A percentile compares a stretch with the other conserved stretches of the same genome.
Conservation (phyloP, 1,284 basidiomycete genomes). For the Heterobasidion irregulare region DNA sequence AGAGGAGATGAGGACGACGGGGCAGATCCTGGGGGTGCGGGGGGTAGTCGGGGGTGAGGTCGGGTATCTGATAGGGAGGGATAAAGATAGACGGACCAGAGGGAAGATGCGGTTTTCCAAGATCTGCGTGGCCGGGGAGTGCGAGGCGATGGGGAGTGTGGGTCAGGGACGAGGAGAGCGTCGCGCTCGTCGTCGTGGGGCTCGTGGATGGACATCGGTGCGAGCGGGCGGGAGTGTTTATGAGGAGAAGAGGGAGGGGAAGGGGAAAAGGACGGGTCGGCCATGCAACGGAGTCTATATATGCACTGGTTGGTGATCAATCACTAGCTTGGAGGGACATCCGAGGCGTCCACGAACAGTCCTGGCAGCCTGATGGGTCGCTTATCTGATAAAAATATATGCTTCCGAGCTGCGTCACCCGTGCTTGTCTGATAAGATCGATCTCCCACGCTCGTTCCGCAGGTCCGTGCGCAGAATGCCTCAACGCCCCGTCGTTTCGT, state of each 20-base stretch:
- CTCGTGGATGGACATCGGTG: not conserved
- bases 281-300: not conserved
- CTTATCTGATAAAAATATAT: constrained; percentile 2
- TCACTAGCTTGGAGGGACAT: not conserved
- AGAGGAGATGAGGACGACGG: constrained; percentile 12
- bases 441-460: not conserved
- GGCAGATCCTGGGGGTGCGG: constrained; percentile 11
- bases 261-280: not conserved
- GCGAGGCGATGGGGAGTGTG: not conserved
- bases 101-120: constrained; percentile 10
- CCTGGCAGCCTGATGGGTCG: not conserved
- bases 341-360: not conserved
- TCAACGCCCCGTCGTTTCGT: not conserved
- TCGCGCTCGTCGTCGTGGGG: constrained; percentile 5
- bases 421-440: not conserved
- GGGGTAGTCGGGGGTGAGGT: not conserved
- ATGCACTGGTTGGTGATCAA: not conserved
- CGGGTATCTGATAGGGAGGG: not conserved
- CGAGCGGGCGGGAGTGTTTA: not conserved
- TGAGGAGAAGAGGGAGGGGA: not conserved
- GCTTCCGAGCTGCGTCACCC: not conserved
- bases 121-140: not conserved
- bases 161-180: constrained; percentile 6
- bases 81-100: constrained; percentile 3
- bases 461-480: not conserved